Conservation (phyloP, 352 stramenopile genomes). For the Phytopythium vexans region DNA sequence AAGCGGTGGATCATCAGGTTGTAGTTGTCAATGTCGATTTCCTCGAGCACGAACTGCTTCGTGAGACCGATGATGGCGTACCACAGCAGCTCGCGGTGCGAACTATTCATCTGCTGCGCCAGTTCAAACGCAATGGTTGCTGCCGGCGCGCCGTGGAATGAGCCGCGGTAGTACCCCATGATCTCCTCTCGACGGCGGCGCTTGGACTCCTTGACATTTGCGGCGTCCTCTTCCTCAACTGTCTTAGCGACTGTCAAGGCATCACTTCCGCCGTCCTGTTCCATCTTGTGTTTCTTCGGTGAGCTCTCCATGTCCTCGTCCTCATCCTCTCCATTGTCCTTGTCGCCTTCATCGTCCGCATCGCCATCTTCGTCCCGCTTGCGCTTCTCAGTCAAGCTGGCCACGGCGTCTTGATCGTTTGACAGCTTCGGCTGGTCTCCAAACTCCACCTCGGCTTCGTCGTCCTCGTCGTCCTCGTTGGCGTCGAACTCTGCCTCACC, state of each 20-base stretch:
- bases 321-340: constrained; percentile 18
- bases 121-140: constrained; percentile 81
- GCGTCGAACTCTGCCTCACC: constrained; percentile 41
- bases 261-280: constrained; percentile 22
- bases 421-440: constrained; percentile 5
- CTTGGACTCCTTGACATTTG: constrained; percentile 39
- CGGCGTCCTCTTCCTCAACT: constrained; percentile 12
- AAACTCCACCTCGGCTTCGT: constrained; percentile 59
- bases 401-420: neutral
- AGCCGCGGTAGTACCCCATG: constrained; percentile 93
- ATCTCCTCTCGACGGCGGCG: constrained; percentile 74
- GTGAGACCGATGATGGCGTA: constrained; percentile 97
- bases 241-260: constrained; percentile 13
- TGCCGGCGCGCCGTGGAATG: constrained; percentile 77
- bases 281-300: constrained; percentile 30
- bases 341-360: constrained; percentile 14
- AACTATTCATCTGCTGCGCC: constrained; percentile 80
- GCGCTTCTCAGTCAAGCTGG: constrained; percentile 20
- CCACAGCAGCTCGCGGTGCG: constrained; percentile 92
- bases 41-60: constrained; percentile 92
- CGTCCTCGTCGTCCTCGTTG: constrained; percentile 53
- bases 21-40: constrained; percentile 93
- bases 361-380: constrained; percentile 31
- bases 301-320: constrained; percentile 25
- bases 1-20: constrained; percentile 85